Conservation (phyloP, 1,284 basidiomycete species). For the Pseudozyma pruni region DNA sequence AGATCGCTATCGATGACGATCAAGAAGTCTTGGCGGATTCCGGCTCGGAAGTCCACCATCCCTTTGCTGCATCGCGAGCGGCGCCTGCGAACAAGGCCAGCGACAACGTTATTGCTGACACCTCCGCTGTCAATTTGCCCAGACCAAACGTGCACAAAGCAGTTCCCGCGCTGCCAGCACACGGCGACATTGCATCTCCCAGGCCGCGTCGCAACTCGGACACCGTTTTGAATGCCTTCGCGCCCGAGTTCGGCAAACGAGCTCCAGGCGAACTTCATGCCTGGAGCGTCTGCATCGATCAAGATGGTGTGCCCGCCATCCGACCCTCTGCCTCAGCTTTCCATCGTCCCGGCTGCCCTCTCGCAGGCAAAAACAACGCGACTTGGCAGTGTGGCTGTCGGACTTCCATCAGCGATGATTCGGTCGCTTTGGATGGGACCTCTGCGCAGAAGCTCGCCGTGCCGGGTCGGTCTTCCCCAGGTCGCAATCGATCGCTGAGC, state of each 20-base stretch:
- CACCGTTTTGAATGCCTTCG: slow-evolving; percentile 19
- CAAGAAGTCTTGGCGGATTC: slow-evolving; percentile 24
- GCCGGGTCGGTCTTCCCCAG: slow-evolving; percentile 11
- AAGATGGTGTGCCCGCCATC: slow-evolving; percentile 35
- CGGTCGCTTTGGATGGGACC: not conserved
- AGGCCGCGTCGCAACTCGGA: slow-evolving; percentile 39
- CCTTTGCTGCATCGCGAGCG: slow-evolving; percentile 2
- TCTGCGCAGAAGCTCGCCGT: not conserved
- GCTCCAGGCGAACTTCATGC: slow-evolving; percentile 42
- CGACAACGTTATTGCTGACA: not conserved
- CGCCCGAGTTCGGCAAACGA: slow-evolving; percentile 22
- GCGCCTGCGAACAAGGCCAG: not conserved
- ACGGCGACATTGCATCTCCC: slow-evolving; percentile 1
- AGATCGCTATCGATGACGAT: slow-evolving; percentile 26
- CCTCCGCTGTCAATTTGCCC: not conserved
- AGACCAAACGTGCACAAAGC: slow-evolving; percentile 9
- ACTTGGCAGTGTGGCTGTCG: slow-evolving; percentile 50
- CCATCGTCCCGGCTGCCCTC: slow-evolving; percentile 29
- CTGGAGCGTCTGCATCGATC: slow-evolving; percentile 44
- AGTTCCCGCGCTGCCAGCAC: slow-evolving; percentile 6
- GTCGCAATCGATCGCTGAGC: slow-evolving; percentile 24
- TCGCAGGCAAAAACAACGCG: slow-evolving; percentile 42
- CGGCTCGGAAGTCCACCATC: slow-evolving; percentile 18
- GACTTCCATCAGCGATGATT: not conserved
- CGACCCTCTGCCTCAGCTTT: slow-evolving; percentile 37